Evolutionary conservation across 148 eudicot species (phyloP).

Genomic region (Rhododendron simsii): DNA sequence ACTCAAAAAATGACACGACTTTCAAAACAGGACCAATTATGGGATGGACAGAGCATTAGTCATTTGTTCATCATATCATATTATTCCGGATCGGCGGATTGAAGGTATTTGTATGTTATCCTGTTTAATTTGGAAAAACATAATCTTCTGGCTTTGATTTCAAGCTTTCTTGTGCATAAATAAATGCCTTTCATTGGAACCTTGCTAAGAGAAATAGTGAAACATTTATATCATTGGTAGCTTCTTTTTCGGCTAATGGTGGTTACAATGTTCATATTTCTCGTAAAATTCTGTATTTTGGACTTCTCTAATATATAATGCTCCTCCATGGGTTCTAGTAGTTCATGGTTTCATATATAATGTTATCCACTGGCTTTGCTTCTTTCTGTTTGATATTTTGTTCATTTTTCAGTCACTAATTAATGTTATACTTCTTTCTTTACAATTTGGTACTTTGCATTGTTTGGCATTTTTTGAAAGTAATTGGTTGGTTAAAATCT

Average conservation of each 20-base stretch:
- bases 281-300: not conserved
- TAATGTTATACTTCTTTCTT: not conserved
- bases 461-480: not conserved
- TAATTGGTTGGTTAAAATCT: not conserved
- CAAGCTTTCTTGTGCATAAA: not conserved
- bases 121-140: not conserved
- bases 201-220: not conserved
- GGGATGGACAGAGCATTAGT: not conserved
- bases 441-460: not conserved
- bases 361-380: not conserved
- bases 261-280: not conserved
- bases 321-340: not conserved
- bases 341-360: not conserved
- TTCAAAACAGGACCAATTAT: not conserved
- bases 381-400: not conserved
- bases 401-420: not conserved
- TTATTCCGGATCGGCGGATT: not conserved
- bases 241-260: not conserved
- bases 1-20: not conserved
- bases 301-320: not conserved
- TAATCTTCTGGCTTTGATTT: not conserved
- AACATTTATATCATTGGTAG: too few species aligned
- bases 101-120: not conserved
- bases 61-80: not conserved
- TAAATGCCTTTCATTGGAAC: not conserved